Percentiles rank a stretch among this genome's conserved stretches.
Evolutionary conservation across 331 rosid genomes (phyloP).

Genomic region (Malus hybrid): DNA sequence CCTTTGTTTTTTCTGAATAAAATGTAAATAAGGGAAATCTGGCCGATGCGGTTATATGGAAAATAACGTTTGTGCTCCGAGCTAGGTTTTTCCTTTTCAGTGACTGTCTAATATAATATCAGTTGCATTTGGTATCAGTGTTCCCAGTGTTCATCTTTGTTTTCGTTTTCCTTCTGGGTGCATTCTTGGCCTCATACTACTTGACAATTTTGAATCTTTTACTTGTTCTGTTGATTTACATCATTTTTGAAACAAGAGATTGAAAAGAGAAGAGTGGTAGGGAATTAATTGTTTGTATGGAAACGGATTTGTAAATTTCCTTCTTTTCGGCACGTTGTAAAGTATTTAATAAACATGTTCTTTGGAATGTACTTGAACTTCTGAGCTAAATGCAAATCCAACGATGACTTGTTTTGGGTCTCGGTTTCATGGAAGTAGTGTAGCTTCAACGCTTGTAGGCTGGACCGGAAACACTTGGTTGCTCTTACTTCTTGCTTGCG

Average conservation of each 20-base stretch:
- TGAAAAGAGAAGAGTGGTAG: not conserved
- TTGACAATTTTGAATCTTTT: not conserved
- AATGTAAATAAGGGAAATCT: conserved; percentile 21
- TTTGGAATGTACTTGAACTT: not conserved
- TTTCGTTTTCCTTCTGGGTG: not conserved
- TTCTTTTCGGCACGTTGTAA: not conserved
- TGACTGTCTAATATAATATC: not conserved
- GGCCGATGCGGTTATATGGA: conserved; percentile 5
- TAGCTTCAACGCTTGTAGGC: not conserved
- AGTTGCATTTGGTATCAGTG: conserved; percentile 1
- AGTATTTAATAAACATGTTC: not conserved
- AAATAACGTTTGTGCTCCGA: conserved; percentile 4
- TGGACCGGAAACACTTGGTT: not conserved
- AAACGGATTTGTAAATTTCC: not conserved
- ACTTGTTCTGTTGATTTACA: not conserved
- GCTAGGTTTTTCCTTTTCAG: conserved; percentile 2
- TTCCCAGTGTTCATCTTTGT: not conserved
- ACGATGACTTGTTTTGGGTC: not conserved
- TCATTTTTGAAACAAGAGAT: not conserved
- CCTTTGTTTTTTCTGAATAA: conserved; percentile 38
- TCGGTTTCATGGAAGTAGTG: not conserved
- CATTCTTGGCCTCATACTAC: not conserved
- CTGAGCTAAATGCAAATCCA: not conserved
- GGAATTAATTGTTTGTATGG: not conserved
- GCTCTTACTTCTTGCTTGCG: not conserved